These are phyloP conservation scores for Calophaca sinica DNA, from an alignment of 306 rosid species.

Conservation along the genomic window DNA sequence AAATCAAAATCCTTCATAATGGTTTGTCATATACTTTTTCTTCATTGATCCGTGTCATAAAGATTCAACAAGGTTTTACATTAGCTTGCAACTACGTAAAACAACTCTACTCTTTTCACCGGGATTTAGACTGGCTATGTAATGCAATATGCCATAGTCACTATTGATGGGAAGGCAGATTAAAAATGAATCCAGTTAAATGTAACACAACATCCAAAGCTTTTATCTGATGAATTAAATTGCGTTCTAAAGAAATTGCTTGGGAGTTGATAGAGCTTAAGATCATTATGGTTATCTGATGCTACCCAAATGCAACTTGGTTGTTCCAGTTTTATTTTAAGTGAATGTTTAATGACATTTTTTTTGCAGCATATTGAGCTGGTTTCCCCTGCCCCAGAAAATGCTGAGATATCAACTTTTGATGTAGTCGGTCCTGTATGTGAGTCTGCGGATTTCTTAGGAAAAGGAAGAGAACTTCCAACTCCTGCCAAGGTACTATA, in stretches of 20 bases:
- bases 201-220: neutral
- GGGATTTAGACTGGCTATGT: neutral
- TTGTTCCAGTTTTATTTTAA: neutral
- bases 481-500: constrained; percentile 57
- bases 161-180: neutral
- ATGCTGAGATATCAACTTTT: constrained; percentile 50
- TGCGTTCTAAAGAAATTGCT: constrained; percentile 21
- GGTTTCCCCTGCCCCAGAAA: constrained; percentile 78
- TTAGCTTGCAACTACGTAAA: neutral
- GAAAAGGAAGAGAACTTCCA: constrained; percentile 59
- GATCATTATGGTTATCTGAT: neutral
- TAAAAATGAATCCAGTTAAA: constrained; percentile 6
- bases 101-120: neutral
- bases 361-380: constrained; percentile 87
- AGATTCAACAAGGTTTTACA: neutral
- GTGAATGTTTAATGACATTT: constrained; percentile 16
- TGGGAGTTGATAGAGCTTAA: constrained; percentile 25
- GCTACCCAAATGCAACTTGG: neutral
- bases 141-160: neutral
- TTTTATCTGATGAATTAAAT: neutral
- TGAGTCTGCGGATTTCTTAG: constrained; percentile 67
- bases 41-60: neutral
- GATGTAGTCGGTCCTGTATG: constrained; percentile 66
- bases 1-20: neutral
- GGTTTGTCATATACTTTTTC: neutral